A percentile compares a stretch with the other conserved stretches of the same genome.
phyloP scores from a whole-genome alignment of 2,329 filamentous ascomycete species.

The Seiridium unicorne region DNA sequence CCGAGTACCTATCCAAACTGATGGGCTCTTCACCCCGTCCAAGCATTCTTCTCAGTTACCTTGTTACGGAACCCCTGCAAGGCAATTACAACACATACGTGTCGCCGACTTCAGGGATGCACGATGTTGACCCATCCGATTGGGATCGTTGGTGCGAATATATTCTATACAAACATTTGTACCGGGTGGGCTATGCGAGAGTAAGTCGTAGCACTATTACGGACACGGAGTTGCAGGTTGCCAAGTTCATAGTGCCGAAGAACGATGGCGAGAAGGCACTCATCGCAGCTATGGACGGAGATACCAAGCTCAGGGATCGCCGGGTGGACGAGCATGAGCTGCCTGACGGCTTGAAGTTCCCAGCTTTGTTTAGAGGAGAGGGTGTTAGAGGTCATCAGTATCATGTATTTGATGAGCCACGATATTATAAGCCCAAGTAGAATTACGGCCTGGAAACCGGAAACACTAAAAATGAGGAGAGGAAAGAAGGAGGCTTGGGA shows the following conservation, averaged over 20 bases:
- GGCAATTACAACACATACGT: slow-evolving; percentile 98
- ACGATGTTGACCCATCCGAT: slow-evolving; percentile 87
- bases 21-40: slow-evolving; percentile 84
- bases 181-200: slow-evolving; percentile 83
- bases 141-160: slow-evolving; percentile 99
- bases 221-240: slow-evolving; percentile 94
- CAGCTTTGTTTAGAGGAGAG: slow-evolving; percentile 76
- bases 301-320: slow-evolving; percentile 52
- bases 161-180: slow-evolving; percentile 88
- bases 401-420: slow-evolving; percentile 91
- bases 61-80: slow-evolving; percentile 85
- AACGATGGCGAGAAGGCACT: slow-evolving; percentile 54
- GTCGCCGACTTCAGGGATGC: slow-evolving; percentile 82
- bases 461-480: neutral
- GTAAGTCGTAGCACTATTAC: slow-evolving; percentile 90
- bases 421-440: slow-evolving; percentile 54
- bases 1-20: slow-evolving; percentile 78
- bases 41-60: slow-evolving; percentile 82
- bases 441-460: too few species aligned
- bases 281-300: slow-evolving; percentile 35
- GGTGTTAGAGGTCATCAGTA: slow-evolving; percentile 89
- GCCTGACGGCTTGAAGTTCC: slow-evolving; percentile 78
- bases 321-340: slow-evolving; percentile 70
- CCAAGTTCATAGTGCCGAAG: slow-evolving; percentile 85
- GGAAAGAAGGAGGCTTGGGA: neutral